Conservation (phyloP, 2,329 filamentous ascomycete species). For the Aspergillus terreus region DNA sequence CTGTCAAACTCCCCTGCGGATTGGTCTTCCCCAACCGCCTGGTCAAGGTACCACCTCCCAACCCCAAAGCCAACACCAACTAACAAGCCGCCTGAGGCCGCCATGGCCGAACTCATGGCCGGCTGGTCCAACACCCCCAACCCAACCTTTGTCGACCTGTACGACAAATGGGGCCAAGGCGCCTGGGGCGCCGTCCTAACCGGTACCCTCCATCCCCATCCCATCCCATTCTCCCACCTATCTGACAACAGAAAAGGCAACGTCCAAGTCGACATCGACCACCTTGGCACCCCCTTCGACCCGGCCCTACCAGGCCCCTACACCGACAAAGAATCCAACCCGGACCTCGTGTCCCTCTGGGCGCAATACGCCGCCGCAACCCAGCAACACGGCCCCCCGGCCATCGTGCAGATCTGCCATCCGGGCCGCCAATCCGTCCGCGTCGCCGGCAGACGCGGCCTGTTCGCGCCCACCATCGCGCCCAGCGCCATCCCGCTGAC, state of each 20-base stretch:
- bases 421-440: conserved; percentile 44
- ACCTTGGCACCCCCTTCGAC: conserved; percentile 33
- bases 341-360: conserved; percentile 21
- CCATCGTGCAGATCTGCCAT: conserved; percentile 45
- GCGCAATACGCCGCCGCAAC: conserved; percentile 25
- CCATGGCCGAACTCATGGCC: conserved; percentile 42
- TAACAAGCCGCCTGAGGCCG: conserved; percentile 36
- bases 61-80: background rate
- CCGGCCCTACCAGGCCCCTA: conserved; percentile 26
- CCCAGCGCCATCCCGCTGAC: conserved; percentile 39
- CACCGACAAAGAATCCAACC: conserved; percentile 16
- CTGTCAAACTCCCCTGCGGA: conserved; percentile 53
- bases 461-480: conserved; percentile 30
- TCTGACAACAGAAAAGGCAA: conserved; percentile 21
- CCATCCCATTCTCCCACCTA: background rate
- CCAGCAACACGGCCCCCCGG: conserved; percentile 40
- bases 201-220: conserved; percentile 23
- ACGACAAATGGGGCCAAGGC: conserved; percentile 49
- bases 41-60: conserved; percentile 30
- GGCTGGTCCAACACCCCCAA: conserved; percentile 45
- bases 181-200: conserved; percentile 43
- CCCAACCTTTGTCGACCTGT: conserved; percentile 43
- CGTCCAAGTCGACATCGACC: conserved; percentile 44
- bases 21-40: conserved; percentile 56
- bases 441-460: conserved; percentile 35